Evolutionary conservation across 164 flowering plant species (phyloP).

Genomic region (Berberis vulgaris): DNA sequence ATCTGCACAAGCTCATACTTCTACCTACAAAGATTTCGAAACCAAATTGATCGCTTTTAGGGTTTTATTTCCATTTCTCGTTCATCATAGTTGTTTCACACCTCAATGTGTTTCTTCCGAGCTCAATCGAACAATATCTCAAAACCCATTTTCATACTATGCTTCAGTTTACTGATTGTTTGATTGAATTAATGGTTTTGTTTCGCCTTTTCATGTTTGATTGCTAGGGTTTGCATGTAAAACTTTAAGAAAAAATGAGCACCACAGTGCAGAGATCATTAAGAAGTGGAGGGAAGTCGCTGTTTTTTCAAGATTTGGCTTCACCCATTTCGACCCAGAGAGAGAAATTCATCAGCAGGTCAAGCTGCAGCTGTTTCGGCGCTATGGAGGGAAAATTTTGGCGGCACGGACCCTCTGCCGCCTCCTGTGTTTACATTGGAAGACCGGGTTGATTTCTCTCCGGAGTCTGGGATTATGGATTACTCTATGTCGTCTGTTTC

Average conservation of each 20-base stretch:
- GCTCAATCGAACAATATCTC: no score
- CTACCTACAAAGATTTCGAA: no score
- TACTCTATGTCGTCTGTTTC: constrained; percentile 56
- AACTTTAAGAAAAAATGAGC: constrained; percentile 21
- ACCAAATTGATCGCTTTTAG: no score
- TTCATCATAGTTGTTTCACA: no score
- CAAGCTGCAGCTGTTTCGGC: constrained; percentile 98
- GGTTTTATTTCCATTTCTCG: no score
- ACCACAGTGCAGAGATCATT: constrained; percentile 29
- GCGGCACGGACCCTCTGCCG: constrained; percentile 84
- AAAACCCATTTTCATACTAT: no score
- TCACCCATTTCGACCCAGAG: constrained; percentile 45
- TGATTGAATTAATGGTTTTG: no score
- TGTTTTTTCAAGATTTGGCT: constrained; percentile 50
- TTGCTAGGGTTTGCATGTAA: no score
- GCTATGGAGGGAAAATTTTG: constrained; percentile 78
- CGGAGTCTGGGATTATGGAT: constrained; percentile 66
- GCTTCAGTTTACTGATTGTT: no score
- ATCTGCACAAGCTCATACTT: no score
- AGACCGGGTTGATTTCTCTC: constrained; percentile 80
- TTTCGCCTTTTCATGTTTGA: no score
- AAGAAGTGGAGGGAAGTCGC: constrained; percentile 36
- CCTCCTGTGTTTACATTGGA: constrained; percentile 87
- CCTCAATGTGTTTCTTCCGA: no score
- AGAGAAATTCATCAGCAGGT: constrained; percentile 66